phyloP scores from a whole-genome alignment of 106 monocot genomes.

The Agapanthus africanus region DNA sequence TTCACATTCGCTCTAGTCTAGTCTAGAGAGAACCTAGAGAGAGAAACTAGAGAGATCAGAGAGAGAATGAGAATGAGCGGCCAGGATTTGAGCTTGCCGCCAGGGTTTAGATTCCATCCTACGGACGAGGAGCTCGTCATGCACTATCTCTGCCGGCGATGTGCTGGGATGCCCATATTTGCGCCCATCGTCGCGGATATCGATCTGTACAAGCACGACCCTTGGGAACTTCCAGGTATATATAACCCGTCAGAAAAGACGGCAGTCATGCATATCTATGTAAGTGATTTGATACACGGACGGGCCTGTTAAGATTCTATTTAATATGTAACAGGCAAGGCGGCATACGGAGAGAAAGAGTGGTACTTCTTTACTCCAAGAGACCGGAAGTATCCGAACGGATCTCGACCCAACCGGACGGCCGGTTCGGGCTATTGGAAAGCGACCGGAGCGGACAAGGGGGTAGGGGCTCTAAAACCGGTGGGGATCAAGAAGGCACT shows the following conservation, averaged over 20 bases:
- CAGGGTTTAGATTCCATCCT: constrained; percentile 87
- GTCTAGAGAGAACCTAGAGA: too few relatives aligned
- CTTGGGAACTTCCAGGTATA: constrained; percentile 73
- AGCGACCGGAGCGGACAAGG: constrained; percentile 85
- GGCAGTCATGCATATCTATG: not conserved
- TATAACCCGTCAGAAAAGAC: not conserved
- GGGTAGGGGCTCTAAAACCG: constrained; percentile 54
- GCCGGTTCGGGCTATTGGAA: constrained; percentile 92
- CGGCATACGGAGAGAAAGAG: constrained; percentile 45
- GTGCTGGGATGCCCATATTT: constrained; percentile 33
- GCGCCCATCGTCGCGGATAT: constrained; percentile 73
- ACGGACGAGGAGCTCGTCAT: constrained; percentile 78
- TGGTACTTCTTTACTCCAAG: constrained; percentile 62
- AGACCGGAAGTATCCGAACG: constrained; percentile 36
- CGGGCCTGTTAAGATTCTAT: not conserved
- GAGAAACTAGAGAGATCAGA: not conserved
- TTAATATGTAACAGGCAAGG: constrained; percentile 23
- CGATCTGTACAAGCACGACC: constrained; percentile 73
- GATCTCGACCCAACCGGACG: constrained; percentile 51
- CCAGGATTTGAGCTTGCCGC: constrained; percentile 46
- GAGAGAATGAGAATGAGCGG: constrained; percentile 1
- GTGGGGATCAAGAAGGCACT: constrained; percentile 80
- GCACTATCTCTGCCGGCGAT: constrained; percentile 73
- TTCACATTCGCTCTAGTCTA: not conserved
- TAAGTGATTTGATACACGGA: not conserved